Evolutionary conservation across 495 filamentous ascomycete genomes (phyloP).

Genomic region (Penicillium psychrofluorescens): DNA sequence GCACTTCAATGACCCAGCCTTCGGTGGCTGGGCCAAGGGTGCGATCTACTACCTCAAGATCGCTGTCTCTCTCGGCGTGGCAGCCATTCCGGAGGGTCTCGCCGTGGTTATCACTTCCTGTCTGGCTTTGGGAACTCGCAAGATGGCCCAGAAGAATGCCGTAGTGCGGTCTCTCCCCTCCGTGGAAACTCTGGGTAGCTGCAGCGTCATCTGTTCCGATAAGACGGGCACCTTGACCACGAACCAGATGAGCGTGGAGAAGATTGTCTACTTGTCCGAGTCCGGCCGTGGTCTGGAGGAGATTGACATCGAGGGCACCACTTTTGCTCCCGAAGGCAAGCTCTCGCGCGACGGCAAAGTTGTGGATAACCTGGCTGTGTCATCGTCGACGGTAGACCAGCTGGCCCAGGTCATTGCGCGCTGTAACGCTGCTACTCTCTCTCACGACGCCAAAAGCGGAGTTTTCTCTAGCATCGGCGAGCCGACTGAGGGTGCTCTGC

Average conservation of each 20-base stretch:
- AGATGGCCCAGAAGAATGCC: constrained; percentile 98
- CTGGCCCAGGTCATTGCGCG: constrained; percentile 82
- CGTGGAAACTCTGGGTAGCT: constrained; percentile 96
- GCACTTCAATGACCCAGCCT: constrained; percentile 90
- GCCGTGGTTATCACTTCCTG: constrained; percentile 98
- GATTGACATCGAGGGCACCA: constrained; percentile 86
- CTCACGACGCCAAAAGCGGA: constrained; percentile 67
- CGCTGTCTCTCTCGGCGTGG: constrained; percentile 95
- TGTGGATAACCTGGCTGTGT: constrained; percentile 59
- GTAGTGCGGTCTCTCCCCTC: constrained; percentile 94
- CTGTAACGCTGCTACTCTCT: constrained; percentile 83
- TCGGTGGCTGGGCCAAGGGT: constrained; percentile 93
- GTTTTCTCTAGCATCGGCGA: constrained; percentile 85
- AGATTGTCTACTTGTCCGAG: constrained; percentile 73
- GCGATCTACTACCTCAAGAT: constrained; percentile 99
- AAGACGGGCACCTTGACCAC: constrained; percentile 98
- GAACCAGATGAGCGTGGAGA: constrained; percentile 98
- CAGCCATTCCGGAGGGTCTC: constrained; percentile 94
- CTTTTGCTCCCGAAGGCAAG: constrained; percentile 77
- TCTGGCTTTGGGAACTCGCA: constrained; percentile 87
- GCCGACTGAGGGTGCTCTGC: constrained; percentile 89
- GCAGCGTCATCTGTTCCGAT: constrained; percentile 99
- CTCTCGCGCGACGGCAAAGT: constrained; percentile 60
- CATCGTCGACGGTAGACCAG: constrained; percentile 72
- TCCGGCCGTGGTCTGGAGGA: constrained; percentile 74